Evolutionary conservation across 768 basidiomycete species (phyloP).

Genomic region (Mycena galopus): DNA sequence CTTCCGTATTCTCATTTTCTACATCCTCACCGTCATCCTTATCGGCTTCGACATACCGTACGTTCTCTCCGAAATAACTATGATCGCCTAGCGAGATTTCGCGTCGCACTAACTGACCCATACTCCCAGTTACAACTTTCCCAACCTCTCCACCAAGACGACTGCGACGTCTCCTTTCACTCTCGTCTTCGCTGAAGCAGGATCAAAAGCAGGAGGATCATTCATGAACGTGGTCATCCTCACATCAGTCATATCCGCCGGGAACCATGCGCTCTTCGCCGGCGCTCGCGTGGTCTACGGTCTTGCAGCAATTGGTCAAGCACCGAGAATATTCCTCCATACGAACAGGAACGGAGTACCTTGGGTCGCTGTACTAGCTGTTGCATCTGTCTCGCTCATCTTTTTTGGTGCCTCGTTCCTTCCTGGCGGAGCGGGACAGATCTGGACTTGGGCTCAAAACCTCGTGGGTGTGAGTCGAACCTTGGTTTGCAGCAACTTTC

Average conservation of each 20-base stretch:
- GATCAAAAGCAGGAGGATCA: conserved; percentile 79
- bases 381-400: neutral
- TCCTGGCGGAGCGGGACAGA: conserved; percentile 22
- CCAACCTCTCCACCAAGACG: conserved; percentile 75
- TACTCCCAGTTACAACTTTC: conserved; percentile 76
- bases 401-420: conserved; percentile 22
- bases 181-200: conserved; percentile 81
- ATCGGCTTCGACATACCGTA: too few species aligned
- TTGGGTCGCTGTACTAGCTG: too few species aligned
- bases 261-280: too few species aligned
- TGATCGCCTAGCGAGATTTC: too few species aligned
- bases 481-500: neutral
- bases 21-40: conserved; percentile 78
- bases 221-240: conserved; percentile 91
- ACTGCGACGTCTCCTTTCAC: conserved; percentile 90
- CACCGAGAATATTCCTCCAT: too few species aligned
- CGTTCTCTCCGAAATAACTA: too few species aligned
- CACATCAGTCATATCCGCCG: too few species aligned
- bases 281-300: too few species aligned
- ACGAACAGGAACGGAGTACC: too few species aligned
- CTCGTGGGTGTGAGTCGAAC: conserved; percentile 17
- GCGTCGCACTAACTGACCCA: neutral
- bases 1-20: conserved; percentile 90
- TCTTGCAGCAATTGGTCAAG: too few species aligned
- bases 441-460: conserved; percentile 22